Conservation (phyloP, 768 basidiomycete genomes). For the Auriculariales sp. region DNA sequence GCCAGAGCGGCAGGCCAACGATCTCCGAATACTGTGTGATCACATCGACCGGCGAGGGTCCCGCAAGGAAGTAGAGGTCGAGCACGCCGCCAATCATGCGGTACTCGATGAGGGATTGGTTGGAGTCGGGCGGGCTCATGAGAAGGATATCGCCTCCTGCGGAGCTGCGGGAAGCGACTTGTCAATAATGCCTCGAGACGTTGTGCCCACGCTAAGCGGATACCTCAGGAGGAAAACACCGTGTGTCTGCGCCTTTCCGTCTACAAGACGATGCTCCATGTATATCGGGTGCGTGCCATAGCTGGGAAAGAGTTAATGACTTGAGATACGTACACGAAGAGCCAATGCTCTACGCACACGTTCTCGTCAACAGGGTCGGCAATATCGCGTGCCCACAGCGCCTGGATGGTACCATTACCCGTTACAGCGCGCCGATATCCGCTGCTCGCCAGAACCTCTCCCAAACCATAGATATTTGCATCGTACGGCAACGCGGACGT, state of each 20-base stretch:
- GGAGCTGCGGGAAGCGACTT: slow-evolving; percentile 23
- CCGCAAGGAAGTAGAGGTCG: slow-evolving; percentile 18
- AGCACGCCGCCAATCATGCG: slow-evolving; percentile 49
- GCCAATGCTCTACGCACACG: slow-evolving; percentile 26
- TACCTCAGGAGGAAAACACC: slow-evolving; percentile 66
- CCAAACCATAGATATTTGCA: slow-evolving; percentile 67
- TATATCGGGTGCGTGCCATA: slow-evolving; percentile 66
- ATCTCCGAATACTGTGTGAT: slow-evolving; percentile 55
- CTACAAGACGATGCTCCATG: slow-evolving; percentile 52
- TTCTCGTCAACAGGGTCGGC: slow-evolving; percentile 55
- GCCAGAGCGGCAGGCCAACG: slow-evolving; percentile 57
- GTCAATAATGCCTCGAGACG: neutral
- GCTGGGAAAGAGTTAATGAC: slow-evolving; percentile 18
- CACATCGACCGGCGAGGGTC: slow-evolving; percentile 35
- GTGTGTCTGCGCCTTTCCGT: slow-evolving; percentile 39
- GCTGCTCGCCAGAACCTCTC: slow-evolving; percentile 55
- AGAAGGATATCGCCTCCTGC: slow-evolving; percentile 61
- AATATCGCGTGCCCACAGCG: slow-evolving; percentile 50
- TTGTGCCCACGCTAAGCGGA: neutral
- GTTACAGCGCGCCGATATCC: slow-evolving; percentile 50
- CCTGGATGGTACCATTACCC: slow-evolving; percentile 46
- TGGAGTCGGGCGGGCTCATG: slow-evolving; percentile 37
- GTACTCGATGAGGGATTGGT: slow-evolving; percentile 55
- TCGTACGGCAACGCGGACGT: slow-evolving; percentile 48
- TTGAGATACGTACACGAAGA: neutral